Percentiles rank a stretch among this genome's conserved stretches.
Conservation (phyloP, 192 early-diverging fungal genomes). For the Globomyces pollinis-pini region DNA sequence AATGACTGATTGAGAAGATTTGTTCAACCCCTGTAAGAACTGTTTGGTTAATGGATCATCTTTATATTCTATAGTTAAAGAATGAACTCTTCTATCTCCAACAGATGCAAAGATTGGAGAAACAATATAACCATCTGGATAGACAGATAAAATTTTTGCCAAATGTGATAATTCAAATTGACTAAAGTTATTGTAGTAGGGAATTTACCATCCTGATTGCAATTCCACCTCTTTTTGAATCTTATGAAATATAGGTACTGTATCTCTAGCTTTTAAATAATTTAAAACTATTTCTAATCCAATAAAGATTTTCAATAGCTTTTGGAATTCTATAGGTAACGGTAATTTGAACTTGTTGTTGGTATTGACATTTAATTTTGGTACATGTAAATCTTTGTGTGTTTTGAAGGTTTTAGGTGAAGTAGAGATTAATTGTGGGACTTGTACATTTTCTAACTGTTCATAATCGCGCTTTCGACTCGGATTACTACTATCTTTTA, state of each 20-base stretch:
- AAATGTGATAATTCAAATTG: constrained; percentile 37
- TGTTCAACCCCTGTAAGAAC: constrained; percentile 5
- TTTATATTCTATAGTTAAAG: constrained; percentile 18
- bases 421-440: not conserved
- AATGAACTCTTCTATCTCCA: constrained; percentile 25
- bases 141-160: constrained; percentile 37
- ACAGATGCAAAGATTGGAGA: constrained; percentile 13
- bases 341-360: too few relatives aligned
- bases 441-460: too few relatives aligned
- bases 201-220: constrained; percentile 7
- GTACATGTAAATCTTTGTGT: not conserved
- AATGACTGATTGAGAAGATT: not conserved
- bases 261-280: not conserved
- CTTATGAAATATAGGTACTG: constrained; percentile 18
- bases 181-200: constrained; percentile 11
- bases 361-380: not conserved
- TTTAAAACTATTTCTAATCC: not conserved
- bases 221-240: constrained; percentile 36
- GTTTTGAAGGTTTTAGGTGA: not conserved
- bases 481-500: too few relatives aligned
- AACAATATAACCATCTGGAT: constrained; percentile 35
- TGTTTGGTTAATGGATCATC: not conserved
- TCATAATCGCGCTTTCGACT: too few relatives aligned
- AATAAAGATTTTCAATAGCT: not conserved
- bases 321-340: not conserved